Base-by-base conservation (phyloP, 2,329 filamentous ascomycete species). In the Pestalotiopsis sp. region DNA sequence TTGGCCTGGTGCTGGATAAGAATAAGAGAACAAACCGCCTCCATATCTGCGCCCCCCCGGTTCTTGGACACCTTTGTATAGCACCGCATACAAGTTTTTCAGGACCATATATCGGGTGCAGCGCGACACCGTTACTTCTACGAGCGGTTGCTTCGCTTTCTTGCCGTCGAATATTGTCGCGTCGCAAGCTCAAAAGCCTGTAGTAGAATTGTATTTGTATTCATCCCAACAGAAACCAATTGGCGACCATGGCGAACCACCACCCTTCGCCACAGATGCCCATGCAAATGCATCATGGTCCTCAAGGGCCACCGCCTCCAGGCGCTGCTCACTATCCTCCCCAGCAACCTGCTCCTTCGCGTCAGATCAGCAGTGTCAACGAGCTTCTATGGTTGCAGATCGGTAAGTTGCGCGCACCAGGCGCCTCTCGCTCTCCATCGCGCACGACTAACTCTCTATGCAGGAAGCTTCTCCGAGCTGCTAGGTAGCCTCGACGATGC, bases 381-480 rank as follows among this genome's bases (percentile, higher is more conserved):
- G 95, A 98, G 82, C 87, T 88, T 63, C 91, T 97, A 67, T 98
- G 95, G 95, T 87, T 97, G 77, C 93, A 96, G 79, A 92, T 98
- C 74, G 95, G 94, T 97, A 91, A 72, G 90, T 81, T 57, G 71
- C 75, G 41, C 38, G 13, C 12, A 56, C 7, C 36, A 17, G 13
- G 9, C 3, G 17, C 20, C 31, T 57, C n/a, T 31, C 49, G 25
- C 49, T 41, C 25, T 5, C 17, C 12, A 17, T n/a, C 12, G 27
- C 39, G 17, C 52, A n/a, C 27, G 13, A 56, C 52, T 59, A 67
- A 67, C 13, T 49, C 36, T 72, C 74, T 61, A 23, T 67, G 65
- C 70, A 97, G 95, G 95, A 49, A 93, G 90, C 75, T 87, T 97
- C 71, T 93, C 93, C 25, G 95, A 99, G 83, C 84, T 96, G 75